These are phyloP conservation scores for Keqinozyma sinolaborantium DNA, from an alignment of 1,139 yeast genomes.

Conservation along the genomic window DNA sequence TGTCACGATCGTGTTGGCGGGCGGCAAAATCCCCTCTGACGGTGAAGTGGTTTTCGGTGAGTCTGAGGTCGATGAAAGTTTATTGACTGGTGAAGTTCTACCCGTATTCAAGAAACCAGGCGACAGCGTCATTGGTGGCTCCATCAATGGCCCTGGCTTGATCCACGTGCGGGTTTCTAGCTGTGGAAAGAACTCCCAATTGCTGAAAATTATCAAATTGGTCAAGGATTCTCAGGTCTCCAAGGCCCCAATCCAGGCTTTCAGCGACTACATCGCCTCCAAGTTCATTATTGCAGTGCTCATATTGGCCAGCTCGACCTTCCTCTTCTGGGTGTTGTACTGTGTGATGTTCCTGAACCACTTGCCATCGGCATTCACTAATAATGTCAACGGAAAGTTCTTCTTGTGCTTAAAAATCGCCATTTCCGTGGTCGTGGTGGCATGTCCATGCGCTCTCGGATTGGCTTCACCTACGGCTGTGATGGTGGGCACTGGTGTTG, in stretches of 20 bases:
- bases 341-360: slow-evolving; percentile 25
- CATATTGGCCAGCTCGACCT: slow-evolving; percentile 58
- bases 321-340: slow-evolving; percentile 59
- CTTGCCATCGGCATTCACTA: slow-evolving; percentile 55
- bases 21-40: slow-evolving; percentile 89
- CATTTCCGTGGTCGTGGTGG: slow-evolving; percentile 93
- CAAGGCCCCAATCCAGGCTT: slow-evolving; percentile 87
- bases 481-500: slow-evolving; percentile 98
- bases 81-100: slow-evolving; percentile 85
- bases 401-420: slow-evolving; percentile 75
- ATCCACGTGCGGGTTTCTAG: slow-evolving; percentile 64
- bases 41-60: slow-evolving; percentile 75
- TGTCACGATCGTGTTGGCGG: slow-evolving; percentile 75
- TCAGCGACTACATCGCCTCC: slow-evolving; percentile 82
- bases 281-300: slow-evolving; percentile 81
- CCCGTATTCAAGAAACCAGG: slow-evolving; percentile 65
- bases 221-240: slow-evolving; percentile 88
- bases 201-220: slow-evolving; percentile 79
- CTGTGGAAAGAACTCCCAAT: slow-evolving; percentile 80
- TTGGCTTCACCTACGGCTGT: slow-evolving; percentile 98
- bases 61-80: slow-evolving; percentile 82
- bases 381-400: slow-evolving; percentile 52
- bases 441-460: slow-evolving; percentile 97
- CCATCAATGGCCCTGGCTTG: slow-evolving; percentile 77
- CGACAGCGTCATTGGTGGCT: slow-evolving; percentile 79